Evolutionary conservation across 2,329 filamentous ascomycete species (phyloP), one percentile per base, ranked within the genome.

Genomic region (Teratosphaeria nubilosa): DNA sequence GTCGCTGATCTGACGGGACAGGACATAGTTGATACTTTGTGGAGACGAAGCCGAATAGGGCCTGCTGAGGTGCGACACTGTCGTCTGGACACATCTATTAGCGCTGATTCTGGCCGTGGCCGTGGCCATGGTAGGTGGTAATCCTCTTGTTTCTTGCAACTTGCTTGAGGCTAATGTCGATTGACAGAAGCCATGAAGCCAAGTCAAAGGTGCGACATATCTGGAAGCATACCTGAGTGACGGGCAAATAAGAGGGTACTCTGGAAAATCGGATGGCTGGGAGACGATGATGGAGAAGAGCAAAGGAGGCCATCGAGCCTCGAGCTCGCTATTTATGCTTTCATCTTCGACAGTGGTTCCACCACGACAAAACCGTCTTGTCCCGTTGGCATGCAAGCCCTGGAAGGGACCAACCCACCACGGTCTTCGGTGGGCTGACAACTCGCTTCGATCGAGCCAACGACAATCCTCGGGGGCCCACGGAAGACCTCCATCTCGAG

Each of bases 381-480:
- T 45, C 20, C 41, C 31, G 22, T 32, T 14, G 51, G 24, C 22
- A 11, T 58, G 20, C 53, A 22, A 48, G 53, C 54, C 53, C 53
- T 54, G 55, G 55, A 41, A 20, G 41, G 41, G 41, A 48, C 13
- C 56, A 34, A 57, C 57, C 58, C 54, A 52, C 56, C 55, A 54
- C 27, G 56, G 60, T 56, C 60, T 37, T 58, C 56, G 59, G 55
- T 53, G 59, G 48, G 53, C 68, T 70, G 66, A 70, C 67, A 63
- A 60, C 57, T 71, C 69, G 66, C 72, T 68, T 68, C 72, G 72
- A 72, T 74, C 60, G 60, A 66, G 71, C 76, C 76, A 77, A 78
- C 76, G 65, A 73, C 69, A 71, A 62, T 71, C 72, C 68, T 72
- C 75, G 72, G 75, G n/a, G 60, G 76, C 70, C 65, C 57, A 69